Conservation (phyloP, 2,329 filamentous ascomycete species). For the Microcyclosporella mali region DNA sequence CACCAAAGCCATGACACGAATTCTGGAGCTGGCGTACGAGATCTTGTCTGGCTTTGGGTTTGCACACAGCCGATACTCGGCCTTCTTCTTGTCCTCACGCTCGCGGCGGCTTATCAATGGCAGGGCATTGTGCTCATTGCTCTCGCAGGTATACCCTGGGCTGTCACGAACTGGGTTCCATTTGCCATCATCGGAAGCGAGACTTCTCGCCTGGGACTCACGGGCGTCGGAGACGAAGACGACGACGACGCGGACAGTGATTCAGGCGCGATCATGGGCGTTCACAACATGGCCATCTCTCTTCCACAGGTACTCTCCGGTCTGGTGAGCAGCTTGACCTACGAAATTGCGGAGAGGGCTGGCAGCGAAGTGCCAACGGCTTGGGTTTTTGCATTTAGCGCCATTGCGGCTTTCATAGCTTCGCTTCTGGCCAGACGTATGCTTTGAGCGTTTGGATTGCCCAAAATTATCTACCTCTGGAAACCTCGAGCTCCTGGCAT, state of each 20-base stretch:
- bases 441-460: constrained; percentile 1
- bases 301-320: constrained; percentile 17
- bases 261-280: constrained; percentile 16
- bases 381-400: constrained; percentile 17
- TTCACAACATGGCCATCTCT: constrained; percentile 20
- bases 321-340: constrained; percentile 10
- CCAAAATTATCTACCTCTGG: no score
- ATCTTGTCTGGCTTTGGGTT: constrained; percentile 16
- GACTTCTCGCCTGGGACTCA: constrained; percentile 11
- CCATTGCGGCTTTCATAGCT: constrained; percentile 17
- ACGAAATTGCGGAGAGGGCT: constrained; percentile 13
- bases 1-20: background rate
- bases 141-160: constrained; percentile 14
- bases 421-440: constrained; percentile 9
- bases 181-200: constrained; percentile 17
- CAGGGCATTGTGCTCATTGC: constrained; percentile 18
- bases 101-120: constrained; percentile 15
- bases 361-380: constrained; percentile 16
- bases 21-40: constrained; percentile 3
- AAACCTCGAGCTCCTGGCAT: no score
- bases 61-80: constrained; percentile 16
- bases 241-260: constrained; percentile 6
- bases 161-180: constrained; percentile 19
- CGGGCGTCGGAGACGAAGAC: constrained; percentile 4
- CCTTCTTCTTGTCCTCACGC: constrained; percentile 12